Base-by-base conservation (phyloP, 306 rosid species). In the Trifolium repens region DNA sequence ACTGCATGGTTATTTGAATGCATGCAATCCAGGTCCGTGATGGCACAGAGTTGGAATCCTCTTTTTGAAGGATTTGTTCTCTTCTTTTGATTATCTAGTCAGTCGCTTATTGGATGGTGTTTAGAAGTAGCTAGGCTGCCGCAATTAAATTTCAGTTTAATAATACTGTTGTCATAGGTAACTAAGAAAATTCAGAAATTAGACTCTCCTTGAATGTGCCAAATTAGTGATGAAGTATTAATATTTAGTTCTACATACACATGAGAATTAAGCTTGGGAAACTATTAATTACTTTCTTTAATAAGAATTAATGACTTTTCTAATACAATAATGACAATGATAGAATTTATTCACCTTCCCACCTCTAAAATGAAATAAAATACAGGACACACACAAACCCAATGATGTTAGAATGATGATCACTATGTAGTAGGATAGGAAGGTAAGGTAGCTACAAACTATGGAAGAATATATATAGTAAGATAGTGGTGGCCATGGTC, bases 401-500 rank as follows among this genome's bases (percentile, higher is more conserved):
- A 54, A 58, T 58, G 30, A 26, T 26, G 16, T 26, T 12, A 14
- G 14, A 62, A 62, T 1, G 22, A 34, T 55, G 22, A 34, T 55
- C 61, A 55, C 17, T 17, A 39, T 39, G 9, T 39, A 39, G 13
- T 32, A 22, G 10, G 30, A 27, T 0, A 1, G 30, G 1, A 8
- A 17, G 27, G 3, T 7, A n/a, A 55, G 34, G 27, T 9, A 42
- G 67, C 67, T 60, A 60, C 39, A 60, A 13, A 27, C 12, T 60
- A 60, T 30, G 67, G 67, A 60, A 30, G 24, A 19, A 55, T 3
- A 4, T 55, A 55, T 55, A 55, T 52, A 35, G 39, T 35, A 35
- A 35, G 59, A 53, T 53, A 50, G 24, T 50, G 57, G 60, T 17
- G 60, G 60, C 24, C 32, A 55, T 55, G n/a, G n/a, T n/a, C n/a